Evolutionary conservation across 257 asterid species (phyloP), one percentile per base, ranked within the genome.

Genomic region (Leonotis leonurus): DNA sequence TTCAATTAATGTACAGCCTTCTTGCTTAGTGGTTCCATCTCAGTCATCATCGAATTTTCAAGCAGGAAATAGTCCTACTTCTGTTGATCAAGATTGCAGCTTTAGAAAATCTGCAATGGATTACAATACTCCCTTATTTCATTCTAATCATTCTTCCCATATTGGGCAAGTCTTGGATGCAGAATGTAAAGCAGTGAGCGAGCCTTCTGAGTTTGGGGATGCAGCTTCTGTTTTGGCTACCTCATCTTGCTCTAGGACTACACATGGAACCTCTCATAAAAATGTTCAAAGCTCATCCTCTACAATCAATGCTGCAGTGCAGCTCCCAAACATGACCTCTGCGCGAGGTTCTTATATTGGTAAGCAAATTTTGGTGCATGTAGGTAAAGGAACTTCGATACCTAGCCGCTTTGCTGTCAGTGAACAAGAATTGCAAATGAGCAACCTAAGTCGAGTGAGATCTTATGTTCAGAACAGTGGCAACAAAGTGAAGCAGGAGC

Each of bases 21-120:
- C 96, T 69, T 83, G 92, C 73, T 65, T 88, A 70, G 95, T 83
- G 60, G 84, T 79, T 66, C 94, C 96, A 2, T 81, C 86, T 64
- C 89, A 74, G 69, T 73, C 83, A 29, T 70, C 81, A 11, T 74
- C 75, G 66, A 82, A 65, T 65, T 71, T 73, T 73, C 88, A 82
- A 61, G 75, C 69, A 4, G 84, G 69, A 67, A 77, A 76, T 35
- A 68, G 76, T 70, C 73, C 79, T 54, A 67, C 62, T 58, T 72
- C 84, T 37, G 63, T 62, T 56, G 75, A 72, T 68, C 88, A 71
- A 37, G 67, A 43, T 62, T 6, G 76, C 60, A 68, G 75, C 66
- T 60, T 71, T 48, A 67, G 85, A 50, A 72, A 73, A 67, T 53
- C 80, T 12, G 60, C 56, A 5, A 11, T 71, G 39, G 83, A 82